Evolutionary conservation across 257 asterid genomes (phyloP), one percentile per base, ranked within the genome.

Genomic region (Rubia yunnanensis): DNA sequence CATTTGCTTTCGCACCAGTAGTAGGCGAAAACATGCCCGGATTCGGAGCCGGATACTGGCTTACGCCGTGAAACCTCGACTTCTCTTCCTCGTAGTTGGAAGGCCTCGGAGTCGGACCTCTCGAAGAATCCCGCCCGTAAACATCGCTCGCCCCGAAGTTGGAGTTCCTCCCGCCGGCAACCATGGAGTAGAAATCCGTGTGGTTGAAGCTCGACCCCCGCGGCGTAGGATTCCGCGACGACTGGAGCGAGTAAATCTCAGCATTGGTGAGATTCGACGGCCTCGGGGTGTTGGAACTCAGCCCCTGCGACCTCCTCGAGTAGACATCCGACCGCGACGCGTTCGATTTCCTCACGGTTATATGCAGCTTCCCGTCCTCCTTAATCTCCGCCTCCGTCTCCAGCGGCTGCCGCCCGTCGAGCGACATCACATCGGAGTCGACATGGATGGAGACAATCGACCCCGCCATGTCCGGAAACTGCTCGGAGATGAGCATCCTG

Each of bases 181-280:
- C 88, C 96, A 88, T 85, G 7, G 95, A 84, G 72, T 83, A 85
- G 66, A 91, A 86, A 35, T 91, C 98, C 0, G 95, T 84, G 30
- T 86, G 95, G 61, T 88, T 86, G 14, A 91, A 91, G 64, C 98
- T 91, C 0, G 98, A 88, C 24, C 96, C 98, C 32, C 98, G 75
- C 1, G 98, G 98, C 5, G 98, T 91, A 0, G 91, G 98, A 62
- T 86, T 85, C 54, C 95, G 76, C 0, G 98, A 91, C 0, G 95
- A 86, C 27, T 88, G 96, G 30, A 91, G 69, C 32, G 97, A 91
- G 74, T 91, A 91, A 76, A 91, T 91, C 81, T 91, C 97, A 0
- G 95, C 98, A 70, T 88, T 86, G 5, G 95, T 91, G 3, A 91
- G 70, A 55, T 88, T 88, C 0, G 96, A 88, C 1, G 98, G 84